A percentile compares a stretch with the other conserved stretches of the same genome.
phyloP scores from a whole-genome alignment of 495 filamentous ascomycete species.

The Cercophora sp. region DNA sequence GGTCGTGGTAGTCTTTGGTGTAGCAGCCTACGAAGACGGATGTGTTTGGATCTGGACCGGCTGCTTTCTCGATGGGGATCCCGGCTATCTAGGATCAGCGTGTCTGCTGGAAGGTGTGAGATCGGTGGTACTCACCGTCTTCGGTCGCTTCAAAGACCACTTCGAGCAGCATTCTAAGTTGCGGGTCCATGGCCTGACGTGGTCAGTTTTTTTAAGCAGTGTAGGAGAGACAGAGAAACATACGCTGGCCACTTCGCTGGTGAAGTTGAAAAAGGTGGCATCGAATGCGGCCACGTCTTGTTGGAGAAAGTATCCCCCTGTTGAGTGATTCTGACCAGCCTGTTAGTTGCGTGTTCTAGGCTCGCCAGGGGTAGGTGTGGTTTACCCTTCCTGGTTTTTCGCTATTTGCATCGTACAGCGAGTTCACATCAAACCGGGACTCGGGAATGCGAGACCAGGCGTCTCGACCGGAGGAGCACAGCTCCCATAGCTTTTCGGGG shows the following conservation, averaged over 20 bases:
- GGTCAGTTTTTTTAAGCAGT: too few species aligned
- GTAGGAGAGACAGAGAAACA: too few species aligned
- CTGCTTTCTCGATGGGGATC: too few species aligned
- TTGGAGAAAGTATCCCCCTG: constrained; percentile 52
- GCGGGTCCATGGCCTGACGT: too few species aligned
- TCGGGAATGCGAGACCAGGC: constrained; percentile 38
- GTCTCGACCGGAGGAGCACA: not conserved
- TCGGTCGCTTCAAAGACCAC: too few species aligned
- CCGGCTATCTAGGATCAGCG: too few species aligned
- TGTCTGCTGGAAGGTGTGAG: not conserved
- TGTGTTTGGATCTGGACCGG: too few species aligned
- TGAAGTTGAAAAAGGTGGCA: constrained; percentile 27
- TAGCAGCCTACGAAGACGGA: constrained; percentile 1
- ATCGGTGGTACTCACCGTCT: too few species aligned
- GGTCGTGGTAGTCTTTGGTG: not conserved
- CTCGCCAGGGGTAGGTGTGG: too few species aligned
- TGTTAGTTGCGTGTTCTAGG: too few species aligned
- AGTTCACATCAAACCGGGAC: constrained; percentile 56
- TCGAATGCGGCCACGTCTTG: constrained; percentile 54
- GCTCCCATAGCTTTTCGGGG: constrained; percentile 42
- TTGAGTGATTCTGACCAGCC: too few species aligned
- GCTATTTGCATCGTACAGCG: constrained; percentile 52
- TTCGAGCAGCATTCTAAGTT: too few species aligned
- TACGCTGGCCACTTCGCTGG: not conserved
- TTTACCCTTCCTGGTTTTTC: not conserved